A percentile compares a stretch with the other conserved stretches of the same genome.
Conservation (phyloP, 2,329 filamentous ascomycete species). For the Clonostachys byssicola region DNA sequence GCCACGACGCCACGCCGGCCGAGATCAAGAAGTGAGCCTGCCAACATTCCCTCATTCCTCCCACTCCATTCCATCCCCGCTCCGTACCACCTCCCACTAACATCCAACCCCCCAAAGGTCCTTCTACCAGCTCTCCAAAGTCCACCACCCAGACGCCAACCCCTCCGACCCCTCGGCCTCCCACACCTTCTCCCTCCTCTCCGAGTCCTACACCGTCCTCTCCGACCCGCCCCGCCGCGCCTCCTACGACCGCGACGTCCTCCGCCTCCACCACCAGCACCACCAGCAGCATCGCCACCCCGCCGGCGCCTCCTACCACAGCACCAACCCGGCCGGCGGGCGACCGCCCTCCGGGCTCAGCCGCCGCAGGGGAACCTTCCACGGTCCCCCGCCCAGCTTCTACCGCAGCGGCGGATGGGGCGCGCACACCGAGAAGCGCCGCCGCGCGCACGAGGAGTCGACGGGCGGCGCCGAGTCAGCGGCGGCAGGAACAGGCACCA, state of each 20-base stretch:
- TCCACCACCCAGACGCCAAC: conserved; percentile 91
- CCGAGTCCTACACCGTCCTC: conserved; percentile 78
- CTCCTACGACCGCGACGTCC: conserved; percentile 73
- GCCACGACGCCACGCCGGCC: conserved; percentile 59
- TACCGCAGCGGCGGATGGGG: conserved; percentile 81
- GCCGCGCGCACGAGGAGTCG: conserved; percentile 42
- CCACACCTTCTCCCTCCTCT: conserved; percentile 76
- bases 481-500: neutral
- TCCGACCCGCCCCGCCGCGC: conserved; percentile 69
- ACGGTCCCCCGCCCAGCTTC: conserved; percentile 85
- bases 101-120: conserved; percentile 33
- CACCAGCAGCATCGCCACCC: conserved; percentile 18
- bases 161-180: conserved; percentile 68
- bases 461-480: conserved; percentile 21
- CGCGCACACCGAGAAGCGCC: conserved; percentile 53
- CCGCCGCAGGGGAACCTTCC: conserved; percentile 70
- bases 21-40: conserved; percentile 77
- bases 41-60: conserved; percentile 2
- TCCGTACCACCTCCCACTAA: neutral
- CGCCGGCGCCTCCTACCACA: conserved; percentile 42
- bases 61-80: neutral
- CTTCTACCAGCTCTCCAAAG: conserved; percentile 90
- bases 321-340: conserved; percentile 61
- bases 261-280: conserved; percentile 30
- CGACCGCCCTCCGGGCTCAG: conserved; percentile 79